Evolutionary conservation across 2,329 filamentous ascomycete genomes (phyloP), one percentile per base, ranked within the genome.

Genomic region (Fusarium buxicola): DNA sequence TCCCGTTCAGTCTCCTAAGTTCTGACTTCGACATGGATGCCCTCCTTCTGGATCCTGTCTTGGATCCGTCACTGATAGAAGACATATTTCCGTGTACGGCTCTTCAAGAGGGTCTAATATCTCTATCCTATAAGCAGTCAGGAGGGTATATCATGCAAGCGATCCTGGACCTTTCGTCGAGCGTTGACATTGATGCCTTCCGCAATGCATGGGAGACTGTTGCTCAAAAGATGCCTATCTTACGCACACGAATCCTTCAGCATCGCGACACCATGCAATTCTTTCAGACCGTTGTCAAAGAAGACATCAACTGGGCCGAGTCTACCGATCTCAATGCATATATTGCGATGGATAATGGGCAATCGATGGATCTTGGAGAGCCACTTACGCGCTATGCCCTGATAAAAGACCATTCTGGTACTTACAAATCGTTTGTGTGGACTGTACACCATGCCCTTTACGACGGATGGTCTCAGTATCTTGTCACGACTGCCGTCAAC

Each of bases 401-500:
- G 7, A 34, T 34, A 15, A 3, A 34, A n/a, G 31, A 34, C 8
- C 31, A 34, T n/a, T 12, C n/a, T n/a, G 15, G 18, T 7, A 9
- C 9, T 9, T 4, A 16, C n/a, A 34, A 4, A 9, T 18, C 34
- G 34, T 36, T 36, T 11, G 7, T 36, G 2, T 36, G 34, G 34
- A 36, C 34, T 2, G 8, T 36, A 16, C 34, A 36, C 34, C 34
- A 36, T 16, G 34, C 34, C 3, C 18, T 36, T 7, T 36, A 36
- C n/a, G 34, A 36, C 34, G 9, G 36, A 32, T 34, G 31, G 31
- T 11, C 31, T 8, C 27, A 30, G n/a, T n/a, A n/a, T n/a, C 27
- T 30, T 11, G 27, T 66, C 12, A 15, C 60, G 15, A 35, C 38
- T 11, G 27, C 28, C 1, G 30, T 69, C 7, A n/a, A n/a, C n/a